Evolutionary conservation across 805 yeast genomes (phyloP).

Genomic region (Ascoidea asiatica): DNA sequence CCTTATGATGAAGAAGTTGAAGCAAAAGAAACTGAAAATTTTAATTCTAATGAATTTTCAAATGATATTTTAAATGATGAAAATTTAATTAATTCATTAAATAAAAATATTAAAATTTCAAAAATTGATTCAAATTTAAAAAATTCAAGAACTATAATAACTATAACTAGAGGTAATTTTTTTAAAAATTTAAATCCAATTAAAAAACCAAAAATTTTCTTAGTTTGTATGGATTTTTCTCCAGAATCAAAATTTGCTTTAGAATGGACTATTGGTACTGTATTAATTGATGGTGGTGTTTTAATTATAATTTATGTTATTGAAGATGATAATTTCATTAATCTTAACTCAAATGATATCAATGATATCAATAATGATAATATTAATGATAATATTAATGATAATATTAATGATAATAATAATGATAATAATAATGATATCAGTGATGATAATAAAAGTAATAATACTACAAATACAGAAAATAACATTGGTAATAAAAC

Average conservation of each 20-base stretch:
- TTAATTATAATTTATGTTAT: conserved; percentile 41
- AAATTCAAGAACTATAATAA: conserved; percentile 42
- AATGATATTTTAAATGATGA: conserved; percentile 44
- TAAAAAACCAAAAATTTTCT: conserved; percentile 38
- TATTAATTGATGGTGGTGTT: conserved; percentile 71
- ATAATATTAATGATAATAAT: conserved; percentile 3
- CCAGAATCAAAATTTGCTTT: conserved; percentile 75
- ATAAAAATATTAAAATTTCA: conserved; percentile 37
- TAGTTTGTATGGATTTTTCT: conserved; percentile 71
- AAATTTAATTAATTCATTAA: conserved; percentile 37
- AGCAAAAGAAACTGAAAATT: too few relatives aligned
- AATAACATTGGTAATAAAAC: conserved; percentile 1
- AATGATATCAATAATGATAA: conserved; percentile 3
- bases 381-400: background rate
- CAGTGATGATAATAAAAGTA: background rate
- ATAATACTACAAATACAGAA: conserved; percentile 1
- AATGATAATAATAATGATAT: background rate
- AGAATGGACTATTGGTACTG: conserved; percentile 81
- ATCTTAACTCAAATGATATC: background rate
- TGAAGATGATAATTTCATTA: conserved; percentile 7
- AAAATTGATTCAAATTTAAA: conserved; percentile 34
- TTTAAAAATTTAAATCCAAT: conserved; percentile 25
- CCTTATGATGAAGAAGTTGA: conserved; percentile 19
- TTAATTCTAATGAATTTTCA: conserved; percentile 55
- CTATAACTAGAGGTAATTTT: conserved; percentile 47